A percentile compares a stretch with the other conserved stretches of the same genome.
phyloP scores from a whole-genome alignment of 257 asterid genomes.

The Anisodus tanguticus region DNA sequence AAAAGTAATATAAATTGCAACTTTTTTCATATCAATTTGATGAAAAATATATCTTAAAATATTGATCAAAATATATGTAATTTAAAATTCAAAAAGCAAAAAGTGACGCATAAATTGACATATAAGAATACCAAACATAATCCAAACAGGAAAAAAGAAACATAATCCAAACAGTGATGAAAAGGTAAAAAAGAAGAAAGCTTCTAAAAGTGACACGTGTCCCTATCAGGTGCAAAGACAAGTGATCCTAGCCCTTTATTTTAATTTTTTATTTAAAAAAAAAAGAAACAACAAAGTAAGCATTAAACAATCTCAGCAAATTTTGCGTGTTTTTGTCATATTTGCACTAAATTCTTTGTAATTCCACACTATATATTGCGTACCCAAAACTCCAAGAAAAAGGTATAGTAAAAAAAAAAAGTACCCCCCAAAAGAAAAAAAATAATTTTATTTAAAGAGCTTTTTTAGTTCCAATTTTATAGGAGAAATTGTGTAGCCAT shows the following conservation, averaged over 20 bases:
- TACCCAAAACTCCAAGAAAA: conserved; percentile 15
- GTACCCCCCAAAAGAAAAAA: too few species aligned
- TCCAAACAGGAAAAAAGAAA: too few species aligned
- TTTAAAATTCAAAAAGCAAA: too few species aligned
- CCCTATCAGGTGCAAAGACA: neutral
- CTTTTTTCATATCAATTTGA: too few species aligned
- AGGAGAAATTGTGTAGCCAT: neutral
- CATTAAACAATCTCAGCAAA: neutral
- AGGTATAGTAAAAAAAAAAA: neutral
- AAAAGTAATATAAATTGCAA: too few species aligned
- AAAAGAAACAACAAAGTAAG: neutral
- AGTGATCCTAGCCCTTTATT: neutral
- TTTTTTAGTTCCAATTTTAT: neutral
- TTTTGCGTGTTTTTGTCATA: neutral
- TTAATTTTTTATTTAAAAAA: too few species aligned
- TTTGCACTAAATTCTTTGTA: neutral
- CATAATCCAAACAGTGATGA: neutral
- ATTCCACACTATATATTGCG: neutral
- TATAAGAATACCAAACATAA: too few species aligned
- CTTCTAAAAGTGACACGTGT: neutral
- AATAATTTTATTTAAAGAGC: too few species aligned
- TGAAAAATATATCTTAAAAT: too few species aligned
- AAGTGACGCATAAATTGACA: too few species aligned
- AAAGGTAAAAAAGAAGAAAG: neutral
- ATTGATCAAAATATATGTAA: too few species aligned